phyloP scores from a whole-genome alignment of 208 protist genomes.

The Trypanosoma boissoni region DNA sequence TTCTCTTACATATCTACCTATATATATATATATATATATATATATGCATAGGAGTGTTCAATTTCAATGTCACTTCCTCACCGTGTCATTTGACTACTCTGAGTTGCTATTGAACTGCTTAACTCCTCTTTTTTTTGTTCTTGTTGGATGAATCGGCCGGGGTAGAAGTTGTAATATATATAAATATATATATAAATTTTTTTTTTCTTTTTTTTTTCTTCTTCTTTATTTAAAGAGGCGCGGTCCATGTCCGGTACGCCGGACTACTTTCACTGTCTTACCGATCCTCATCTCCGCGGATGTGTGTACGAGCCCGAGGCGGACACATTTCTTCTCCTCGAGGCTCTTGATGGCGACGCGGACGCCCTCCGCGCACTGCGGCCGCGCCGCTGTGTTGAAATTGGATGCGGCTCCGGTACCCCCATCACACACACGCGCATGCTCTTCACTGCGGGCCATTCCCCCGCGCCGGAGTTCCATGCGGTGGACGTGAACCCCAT shows the following conservation, averaged over 20 bases:
- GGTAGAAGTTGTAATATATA: conserved; percentile 6
- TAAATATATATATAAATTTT: conserved; percentile 3
- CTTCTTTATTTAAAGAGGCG: background rate
- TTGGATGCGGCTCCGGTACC: conserved; percentile 83
- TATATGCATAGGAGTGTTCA: background rate
- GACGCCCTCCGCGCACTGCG: conserved; percentile 30
- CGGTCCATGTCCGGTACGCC: conserved; percentile 38
- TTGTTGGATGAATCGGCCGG: background rate
- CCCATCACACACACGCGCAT: conserved; percentile 68
- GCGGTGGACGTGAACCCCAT: conserved; percentile 83
- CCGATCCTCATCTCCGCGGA: conserved; percentile 53
- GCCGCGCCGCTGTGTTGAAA: conserved; percentile 61
- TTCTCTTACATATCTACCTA: background rate
- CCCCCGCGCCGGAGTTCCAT: conserved; percentile 28
- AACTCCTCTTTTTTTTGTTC: conserved; percentile 1
- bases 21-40: background rate
- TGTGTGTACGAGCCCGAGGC: conserved; percentile 89
- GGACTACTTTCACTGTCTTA: conserved; percentile 85
- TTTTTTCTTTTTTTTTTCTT: background rate
- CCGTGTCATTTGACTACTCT: background rate
- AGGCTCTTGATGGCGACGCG: conserved; percentile 63
- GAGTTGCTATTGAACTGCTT: background rate
- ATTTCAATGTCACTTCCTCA: background rate
- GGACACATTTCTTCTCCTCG: conserved; percentile 86
- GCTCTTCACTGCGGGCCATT: conserved; percentile 25